phyloP scores from a whole-genome alignment of 441 rosid genomes.

The Pelargonium cotyledonis region DNA sequence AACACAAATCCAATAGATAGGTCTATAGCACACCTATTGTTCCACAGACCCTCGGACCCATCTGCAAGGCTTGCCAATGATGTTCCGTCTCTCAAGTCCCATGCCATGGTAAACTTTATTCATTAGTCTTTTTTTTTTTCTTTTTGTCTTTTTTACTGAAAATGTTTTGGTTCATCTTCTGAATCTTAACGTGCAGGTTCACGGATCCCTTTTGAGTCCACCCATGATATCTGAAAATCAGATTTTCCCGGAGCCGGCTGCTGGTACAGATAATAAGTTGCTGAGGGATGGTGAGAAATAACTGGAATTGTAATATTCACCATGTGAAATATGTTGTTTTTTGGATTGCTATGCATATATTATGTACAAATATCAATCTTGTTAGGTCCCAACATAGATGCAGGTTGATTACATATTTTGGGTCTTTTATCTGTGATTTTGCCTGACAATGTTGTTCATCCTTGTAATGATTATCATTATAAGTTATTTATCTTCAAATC shows the following conservation, averaged over 20 bases:
- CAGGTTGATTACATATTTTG: constrained; percentile 17
- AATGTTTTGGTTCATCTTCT: constrained; percentile 10
- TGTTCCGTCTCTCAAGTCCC: constrained; percentile 37
- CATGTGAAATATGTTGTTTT: constrained; percentile 15
- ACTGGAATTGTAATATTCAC: constrained; percentile 8
- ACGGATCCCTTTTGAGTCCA: constrained; percentile 38
- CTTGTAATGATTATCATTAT: constrained; percentile 13
- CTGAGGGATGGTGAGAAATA: constrained; percentile 26
- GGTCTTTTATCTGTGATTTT: constrained; percentile 15
- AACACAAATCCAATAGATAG: constrained; percentile 90
- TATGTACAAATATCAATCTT: constrained; percentile 14
- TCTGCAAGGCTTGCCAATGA: constrained; percentile 34
- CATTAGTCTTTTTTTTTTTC: neutral
- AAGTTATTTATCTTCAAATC: constrained; percentile 1
- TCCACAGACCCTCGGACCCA: constrained; percentile 71
- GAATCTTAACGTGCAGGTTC: constrained; percentile 35
- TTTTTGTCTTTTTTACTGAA: constrained; percentile 4
- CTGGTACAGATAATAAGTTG: constrained; percentile 26
- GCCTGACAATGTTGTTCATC: constrained; percentile 1
- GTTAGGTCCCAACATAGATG: constrained; percentile 12
- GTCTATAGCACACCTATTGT: constrained; percentile 77
- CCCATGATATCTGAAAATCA: constrained; percentile 34
- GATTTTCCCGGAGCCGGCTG: constrained; percentile 22
- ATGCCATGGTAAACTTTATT: constrained; percentile 35
- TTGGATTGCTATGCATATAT: constrained; percentile 2